Conservation (phyloP, 805 yeast genomes). For the Groenewaldozyma salmanticensis region DNA sequence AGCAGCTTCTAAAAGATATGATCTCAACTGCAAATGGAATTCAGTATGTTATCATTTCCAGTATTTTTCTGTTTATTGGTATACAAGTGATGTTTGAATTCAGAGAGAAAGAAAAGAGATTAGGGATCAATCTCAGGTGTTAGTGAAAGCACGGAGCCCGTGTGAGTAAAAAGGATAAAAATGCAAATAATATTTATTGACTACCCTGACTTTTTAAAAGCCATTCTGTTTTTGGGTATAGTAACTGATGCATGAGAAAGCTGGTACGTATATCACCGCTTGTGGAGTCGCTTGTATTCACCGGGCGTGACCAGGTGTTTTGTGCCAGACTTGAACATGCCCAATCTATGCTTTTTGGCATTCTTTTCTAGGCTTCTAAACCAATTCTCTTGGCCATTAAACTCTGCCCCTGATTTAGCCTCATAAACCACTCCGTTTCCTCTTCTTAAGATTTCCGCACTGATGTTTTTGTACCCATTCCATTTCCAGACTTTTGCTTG, state of each 20-base stretch:
- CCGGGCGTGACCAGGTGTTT: conserved; percentile 61
- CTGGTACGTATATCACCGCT: not conserved
- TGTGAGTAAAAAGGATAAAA: not conserved
- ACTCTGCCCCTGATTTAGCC: conserved; percentile 70
- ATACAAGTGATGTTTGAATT: conserved; percentile 91
- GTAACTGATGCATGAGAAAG: not conserved
- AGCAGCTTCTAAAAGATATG: conserved; percentile 55
- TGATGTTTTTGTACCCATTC: conserved; percentile 68
- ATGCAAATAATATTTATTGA: not conserved
- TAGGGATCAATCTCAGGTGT: conserved; percentile 76
- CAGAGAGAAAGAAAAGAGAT: conserved; percentile 75
- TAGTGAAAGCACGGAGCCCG: conserved; percentile 20
- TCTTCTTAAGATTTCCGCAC: conserved; percentile 72
- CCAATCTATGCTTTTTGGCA: conserved; percentile 49
- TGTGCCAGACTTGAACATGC: conserved; percentile 53
- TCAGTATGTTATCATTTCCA: conserved; percentile 47
- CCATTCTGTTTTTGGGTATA: not conserved
- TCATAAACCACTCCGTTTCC: conserved; percentile 90
- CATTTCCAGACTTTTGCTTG: conserved; percentile 53
- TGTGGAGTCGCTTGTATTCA: conserved; percentile 43
- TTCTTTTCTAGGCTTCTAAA: conserved; percentile 50
- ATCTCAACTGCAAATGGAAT: conserved; percentile 64
- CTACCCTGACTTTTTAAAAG: not conserved
- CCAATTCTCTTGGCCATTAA: conserved; percentile 61
- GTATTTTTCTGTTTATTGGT: conserved; percentile 65